These are phyloP conservation scores for Coelastrella sp. DNA, from an alignment of 139 green algal genomes.

Conservation along the genomic window DNA sequence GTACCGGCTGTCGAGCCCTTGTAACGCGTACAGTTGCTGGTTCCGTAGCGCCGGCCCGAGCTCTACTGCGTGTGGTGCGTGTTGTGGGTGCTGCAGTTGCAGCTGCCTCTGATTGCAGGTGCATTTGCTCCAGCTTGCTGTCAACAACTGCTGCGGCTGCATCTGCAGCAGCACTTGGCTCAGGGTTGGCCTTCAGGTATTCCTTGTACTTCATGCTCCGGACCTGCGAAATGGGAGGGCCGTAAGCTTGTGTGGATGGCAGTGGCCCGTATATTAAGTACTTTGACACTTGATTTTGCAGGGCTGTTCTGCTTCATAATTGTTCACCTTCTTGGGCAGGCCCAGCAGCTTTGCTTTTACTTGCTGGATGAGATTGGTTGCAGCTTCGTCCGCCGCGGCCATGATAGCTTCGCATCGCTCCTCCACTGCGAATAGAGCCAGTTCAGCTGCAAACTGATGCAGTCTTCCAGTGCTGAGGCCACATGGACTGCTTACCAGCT, in stretches of 20 bases:
- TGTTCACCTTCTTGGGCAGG: constrained; percentile 28
- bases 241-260: background rate
- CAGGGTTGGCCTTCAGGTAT: background rate
- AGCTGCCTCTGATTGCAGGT: constrained; percentile 16
- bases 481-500: background rate
- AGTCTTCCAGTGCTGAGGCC: background rate
- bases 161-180: constrained; percentile 6
- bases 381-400: constrained; percentile 27
- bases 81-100: constrained; percentile 35
- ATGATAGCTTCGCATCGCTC: constrained; percentile 38
- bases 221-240: background rate
- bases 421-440: constrained; percentile 9
- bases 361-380: constrained; percentile 25
- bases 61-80: constrained; percentile 37
- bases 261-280: background rate
- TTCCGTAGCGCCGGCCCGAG: background rate
- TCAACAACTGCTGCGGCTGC: constrained; percentile 31
- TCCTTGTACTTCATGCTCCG: constrained; percentile 28
- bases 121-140: constrained; percentile 23
- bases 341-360: constrained; percentile 10
- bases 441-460: background rate
- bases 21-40: constrained; percentile 21
- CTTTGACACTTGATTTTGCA: background rate
- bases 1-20: constrained; percentile 1
- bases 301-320: background rate